Conservation (phyloP, 345 rosid species). For the Populus nigra region DNA sequence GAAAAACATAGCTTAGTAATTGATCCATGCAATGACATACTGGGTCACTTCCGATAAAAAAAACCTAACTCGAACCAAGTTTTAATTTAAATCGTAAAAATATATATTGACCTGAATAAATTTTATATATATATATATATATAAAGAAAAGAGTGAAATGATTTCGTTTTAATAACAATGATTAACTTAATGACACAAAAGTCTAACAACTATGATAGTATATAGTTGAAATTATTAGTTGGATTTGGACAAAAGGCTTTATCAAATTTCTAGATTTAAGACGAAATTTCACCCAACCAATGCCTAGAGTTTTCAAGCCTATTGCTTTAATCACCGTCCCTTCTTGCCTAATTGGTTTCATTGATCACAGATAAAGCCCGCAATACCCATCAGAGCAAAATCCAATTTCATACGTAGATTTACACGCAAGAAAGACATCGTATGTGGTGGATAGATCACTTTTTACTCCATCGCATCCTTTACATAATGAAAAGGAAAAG, state of each 20-base stretch:
- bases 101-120: too few species aligned
- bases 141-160: too few species aligned
- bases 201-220: too few species aligned
- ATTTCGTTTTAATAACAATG: too few species aligned
- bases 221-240: background rate
- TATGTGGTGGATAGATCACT: slow-evolving; percentile 1
- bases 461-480: slow-evolving; percentile 15
- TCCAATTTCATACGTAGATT: slow-evolving; percentile 13
- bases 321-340: background rate
- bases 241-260: background rate
- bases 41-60: too few species aligned
- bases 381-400: slow-evolving; percentile 18
- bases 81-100: too few species aligned
- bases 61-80: too few species aligned
- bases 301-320: background rate
- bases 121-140: too few species aligned
- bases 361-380: slow-evolving; percentile 15
- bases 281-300: background rate
- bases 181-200: too few species aligned
- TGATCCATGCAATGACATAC: too few species aligned
- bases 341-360: slow-evolving; percentile 4
- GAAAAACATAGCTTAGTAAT: background rate
- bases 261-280: background rate
- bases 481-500: slow-evolving; percentile 26
- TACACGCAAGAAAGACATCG: slow-evolving; percentile 17